Conservation (phyloP, 2,329 filamentous ascomycete genomes). For the Sporothrix inflata region DNA sequence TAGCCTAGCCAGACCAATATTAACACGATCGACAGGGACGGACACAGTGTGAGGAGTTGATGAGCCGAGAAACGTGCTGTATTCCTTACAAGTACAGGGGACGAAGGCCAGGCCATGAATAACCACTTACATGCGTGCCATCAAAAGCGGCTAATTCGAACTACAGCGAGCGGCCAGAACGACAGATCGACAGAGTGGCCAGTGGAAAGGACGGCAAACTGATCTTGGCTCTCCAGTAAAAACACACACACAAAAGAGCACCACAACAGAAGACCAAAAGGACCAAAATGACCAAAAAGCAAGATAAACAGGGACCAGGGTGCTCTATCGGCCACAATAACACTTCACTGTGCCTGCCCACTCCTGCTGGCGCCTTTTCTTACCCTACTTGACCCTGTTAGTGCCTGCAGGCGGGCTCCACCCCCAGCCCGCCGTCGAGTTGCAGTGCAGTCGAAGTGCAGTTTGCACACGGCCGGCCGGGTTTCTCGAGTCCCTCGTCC, state of each 20-base stretch:
- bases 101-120: too few species aligned
- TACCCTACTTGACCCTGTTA: background rate
- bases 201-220: background rate
- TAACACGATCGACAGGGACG: background rate
- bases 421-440: background rate
- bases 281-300: background rate
- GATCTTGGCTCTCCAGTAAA: background rate
- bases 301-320: background rate
- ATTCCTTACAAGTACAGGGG: background rate
- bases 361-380: background rate
- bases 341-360: background rate
- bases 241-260: background rate
- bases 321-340: background rate
- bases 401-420: constrained; percentile 1
- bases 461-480: background rate
- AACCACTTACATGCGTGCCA: background rate
- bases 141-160: background rate
- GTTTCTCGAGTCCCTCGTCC: background rate
- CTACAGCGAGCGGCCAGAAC: background rate
- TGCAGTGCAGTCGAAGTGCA: background rate
- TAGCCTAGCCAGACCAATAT: background rate
- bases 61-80: background rate
- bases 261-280: background rate
- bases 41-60: constrained; percentile 1
- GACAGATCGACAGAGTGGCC: background rate